Base-by-base conservation (phyloP, 768 basidiomycete species). In the Tulasnella sp. region DNA sequence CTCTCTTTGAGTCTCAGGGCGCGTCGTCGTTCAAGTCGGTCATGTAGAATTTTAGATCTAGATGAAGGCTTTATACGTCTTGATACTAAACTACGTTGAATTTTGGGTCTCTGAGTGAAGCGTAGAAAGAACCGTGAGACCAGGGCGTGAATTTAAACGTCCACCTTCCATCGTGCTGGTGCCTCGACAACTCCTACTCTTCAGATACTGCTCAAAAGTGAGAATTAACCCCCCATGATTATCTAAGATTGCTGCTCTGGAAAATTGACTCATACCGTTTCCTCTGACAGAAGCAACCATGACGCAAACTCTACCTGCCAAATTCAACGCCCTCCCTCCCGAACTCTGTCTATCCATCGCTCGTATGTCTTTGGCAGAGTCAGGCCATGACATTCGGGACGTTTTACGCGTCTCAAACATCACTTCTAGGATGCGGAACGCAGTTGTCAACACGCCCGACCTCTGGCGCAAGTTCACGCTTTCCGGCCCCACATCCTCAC, bases 1-100 rank as follows among this genome's bases (percentile, higher is more conserved):
- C 85, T n/a, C 86, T 98, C 81, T 87, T 89, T 86, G 86, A 75
- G 64, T 69, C 64, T 12, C 64, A 69, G 64, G 34, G 34, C 64
- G 37, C 2, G 37, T 5, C 24, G 28, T 28, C 64, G 12, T 31
- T 69, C 64, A 69, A 69, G 64, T 69, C 64, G 28, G 3, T 11
- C 31, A 69, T 69, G 31, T 69, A 37, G 34, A 28, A 31, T 28
- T 69, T 69, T 31, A 6, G 34, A 37, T 2, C 3, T 69, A 69
- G 64, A 69, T 1, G 12, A 1, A 18, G 46, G 16, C 46, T 46
- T 46, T 46, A 11, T 46, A 14, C 16, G 12, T 16, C 12, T 46
- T 14, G 3, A 18, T 46, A 18, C 18, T 46, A 46, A 20, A 18
- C 16, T 4, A 46, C 6, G 16, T 46, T 11, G 46, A 46, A 16